Percentiles rank a stretch among this genome's conserved stretches.
phyloP scores from a whole-genome alignment of 2,329 filamentous ascomycete genomes.

The Trichophyton simii region DNA sequence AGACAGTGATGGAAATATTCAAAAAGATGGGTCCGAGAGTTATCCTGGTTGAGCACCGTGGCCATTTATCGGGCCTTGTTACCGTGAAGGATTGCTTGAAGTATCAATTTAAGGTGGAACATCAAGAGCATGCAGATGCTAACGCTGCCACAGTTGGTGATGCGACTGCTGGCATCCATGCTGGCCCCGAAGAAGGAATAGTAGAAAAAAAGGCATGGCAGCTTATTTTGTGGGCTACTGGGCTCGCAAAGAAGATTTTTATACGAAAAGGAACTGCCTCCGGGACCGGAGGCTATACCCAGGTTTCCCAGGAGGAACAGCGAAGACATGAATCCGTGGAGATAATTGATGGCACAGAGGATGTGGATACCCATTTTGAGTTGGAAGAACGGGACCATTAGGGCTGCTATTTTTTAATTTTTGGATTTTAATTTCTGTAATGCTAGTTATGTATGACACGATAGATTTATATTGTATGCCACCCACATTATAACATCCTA shows the following conservation, averaged over 20 bases:
- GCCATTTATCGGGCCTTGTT: slow-evolving; percentile 68
- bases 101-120: slow-evolving; percentile 94
- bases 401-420: background rate
- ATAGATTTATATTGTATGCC: background rate
- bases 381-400: slow-evolving; percentile 27
- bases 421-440: background rate
- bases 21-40: slow-evolving; percentile 93
- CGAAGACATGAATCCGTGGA: slow-evolving; percentile 17
- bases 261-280: background rate
- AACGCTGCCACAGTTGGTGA: slow-evolving; percentile 19
- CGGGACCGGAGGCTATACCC: slow-evolving; percentile 19
- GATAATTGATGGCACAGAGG: slow-evolving; percentile 43
- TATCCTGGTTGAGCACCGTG: slow-evolving; percentile 83
- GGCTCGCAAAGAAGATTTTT: slow-evolving; percentile 11
- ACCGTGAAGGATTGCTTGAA: slow-evolving; percentile 96
- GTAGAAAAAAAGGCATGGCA: slow-evolving; percentile 28
- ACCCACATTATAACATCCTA: background rate
- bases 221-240: slow-evolving; percentile 23
- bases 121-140: slow-evolving; percentile 52
- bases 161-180: slow-evolving; percentile 14
- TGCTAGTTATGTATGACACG: background rate
- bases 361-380: slow-evolving; percentile 37
- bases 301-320: slow-evolving; percentile 25
- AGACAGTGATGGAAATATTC: slow-evolving; percentile 98
- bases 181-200: slow-evolving; percentile 11